These are phyloP conservation scores for Papiliotrema laurentii DNA, from an alignment of 1,284 basidiomycete species.

Conservation along the genomic window DNA sequence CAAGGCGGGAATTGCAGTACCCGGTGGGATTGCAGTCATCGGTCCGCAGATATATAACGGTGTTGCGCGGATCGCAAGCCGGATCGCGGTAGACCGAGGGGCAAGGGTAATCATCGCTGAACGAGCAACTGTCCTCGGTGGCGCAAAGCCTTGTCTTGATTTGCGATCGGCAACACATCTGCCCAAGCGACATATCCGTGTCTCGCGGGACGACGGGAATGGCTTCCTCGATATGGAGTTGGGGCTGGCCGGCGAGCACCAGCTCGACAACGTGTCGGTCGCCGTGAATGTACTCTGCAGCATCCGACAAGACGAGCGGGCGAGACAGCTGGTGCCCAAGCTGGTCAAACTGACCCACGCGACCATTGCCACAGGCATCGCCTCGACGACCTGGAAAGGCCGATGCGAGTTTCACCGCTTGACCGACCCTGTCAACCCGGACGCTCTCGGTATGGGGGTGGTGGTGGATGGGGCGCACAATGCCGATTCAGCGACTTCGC, in stretches of 20 bases:
- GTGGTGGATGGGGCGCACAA: constrained; percentile 97
- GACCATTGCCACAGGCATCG: constrained; percentile 59
- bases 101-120: constrained; percentile 28
- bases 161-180: not conserved
- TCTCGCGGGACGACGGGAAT: not conserved
- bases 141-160: not conserved
- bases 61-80: constrained; percentile 52
- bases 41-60: constrained; percentile 61
- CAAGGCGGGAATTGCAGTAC: constrained; percentile 77
- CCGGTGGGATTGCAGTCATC: constrained; percentile 66
- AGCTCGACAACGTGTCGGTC: constrained; percentile 71
- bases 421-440: constrained; percentile 2
- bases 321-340: constrained; percentile 33
- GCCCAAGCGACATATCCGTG: not conserved
- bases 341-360: constrained; percentile 50
- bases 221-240: constrained; percentile 30
- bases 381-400: constrained; percentile 68
- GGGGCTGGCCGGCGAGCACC: constrained; percentile 73
- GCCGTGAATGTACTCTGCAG: constrained; percentile 63
- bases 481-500: constrained; percentile 66
- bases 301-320: constrained; percentile 54
- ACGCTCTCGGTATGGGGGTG: constrained; percentile 41
- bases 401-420: constrained; percentile 63
- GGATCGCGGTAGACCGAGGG: constrained; percentile 44
- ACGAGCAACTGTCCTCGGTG: not conserved